Evolutionary conservation across 352 stramenopile species (phyloP).

Genomic region (Phytophthora sp.): DNA sequence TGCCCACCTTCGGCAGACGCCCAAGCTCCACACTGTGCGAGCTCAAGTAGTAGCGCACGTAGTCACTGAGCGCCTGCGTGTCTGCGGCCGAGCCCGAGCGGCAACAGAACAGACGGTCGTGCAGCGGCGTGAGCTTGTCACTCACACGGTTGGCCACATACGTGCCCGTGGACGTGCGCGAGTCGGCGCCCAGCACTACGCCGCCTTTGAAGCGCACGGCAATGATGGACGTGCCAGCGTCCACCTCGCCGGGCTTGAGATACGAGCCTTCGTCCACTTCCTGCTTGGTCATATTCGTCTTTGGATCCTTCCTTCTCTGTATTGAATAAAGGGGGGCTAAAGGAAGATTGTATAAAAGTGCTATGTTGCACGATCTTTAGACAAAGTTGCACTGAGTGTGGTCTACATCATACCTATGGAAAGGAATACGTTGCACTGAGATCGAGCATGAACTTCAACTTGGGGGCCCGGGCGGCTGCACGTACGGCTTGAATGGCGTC

Average conservation of each 20-base stretch:
- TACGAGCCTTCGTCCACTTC: conserved; percentile 66
- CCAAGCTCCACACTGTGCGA: conserved; percentile 88
- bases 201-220: conserved; percentile 96
- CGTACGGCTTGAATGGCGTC: conserved; percentile 26
- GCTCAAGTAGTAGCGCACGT: conserved; percentile 81
- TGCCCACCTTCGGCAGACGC: conserved; percentile 94
- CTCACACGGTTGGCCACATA: conserved; percentile 98
- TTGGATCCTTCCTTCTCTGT: conserved; percentile 29
- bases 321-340: conserved; percentile 12
- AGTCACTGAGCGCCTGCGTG: conserved; percentile 93
- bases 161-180: conserved; percentile 92
- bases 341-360: conserved; percentile 7
- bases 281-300: conserved; percentile 56
- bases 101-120: conserved; percentile 98
- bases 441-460: conserved; percentile 26
- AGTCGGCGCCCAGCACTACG: conserved; percentile 97
- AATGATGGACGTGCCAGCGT: conserved; percentile 98
- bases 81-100: conserved; percentile 97
- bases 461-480: conserved; percentile 10
- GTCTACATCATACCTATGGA: neutral
- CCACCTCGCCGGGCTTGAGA: conserved; percentile 92
- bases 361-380: conserved; percentile 19
- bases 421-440: neutral
- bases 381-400: conserved; percentile 2
- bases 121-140: conserved; percentile 98